phyloP scores from a whole-genome alignment of 2,329 filamentous ascomycete species.

The Colletotrichum liaoningense region DNA sequence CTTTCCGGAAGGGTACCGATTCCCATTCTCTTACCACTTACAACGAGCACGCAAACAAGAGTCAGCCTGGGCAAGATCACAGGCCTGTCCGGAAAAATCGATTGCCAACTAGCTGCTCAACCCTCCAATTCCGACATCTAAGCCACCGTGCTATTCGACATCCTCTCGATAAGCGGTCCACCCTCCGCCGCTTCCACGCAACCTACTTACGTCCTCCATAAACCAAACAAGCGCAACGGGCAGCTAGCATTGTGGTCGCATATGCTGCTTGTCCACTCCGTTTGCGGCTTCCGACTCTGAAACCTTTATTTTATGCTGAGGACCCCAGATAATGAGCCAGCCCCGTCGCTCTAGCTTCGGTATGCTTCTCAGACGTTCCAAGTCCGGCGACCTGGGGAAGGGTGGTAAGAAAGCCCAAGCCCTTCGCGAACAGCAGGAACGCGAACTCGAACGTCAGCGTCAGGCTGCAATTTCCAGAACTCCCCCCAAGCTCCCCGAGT shows the following conservation, averaged over 20 bases:
- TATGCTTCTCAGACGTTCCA: constrained; percentile 74
- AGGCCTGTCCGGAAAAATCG: background rate
- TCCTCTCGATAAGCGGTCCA: constrained; percentile 4
- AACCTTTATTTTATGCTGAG: constrained; percentile 32
- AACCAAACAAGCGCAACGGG: constrained; percentile 28
- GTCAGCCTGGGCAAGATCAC: background rate
- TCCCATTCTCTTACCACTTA: background rate
- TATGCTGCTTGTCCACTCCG: constrained; percentile 1
- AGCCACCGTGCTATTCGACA: background rate
- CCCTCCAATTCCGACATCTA: background rate
- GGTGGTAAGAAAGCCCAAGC: constrained; percentile 70
- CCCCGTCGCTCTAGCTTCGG: constrained; percentile 60
- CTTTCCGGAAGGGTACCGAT: constrained; percentile 14
- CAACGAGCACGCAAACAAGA: background rate
- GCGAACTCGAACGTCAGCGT: constrained; percentile 62
- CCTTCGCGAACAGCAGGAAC: constrained; percentile 53
- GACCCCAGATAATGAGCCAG: constrained; percentile 46
- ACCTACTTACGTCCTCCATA: background rate
- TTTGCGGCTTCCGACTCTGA: constrained; percentile 32
- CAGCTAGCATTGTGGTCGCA: constrained; percentile 20
- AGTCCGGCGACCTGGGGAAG: constrained; percentile 73
- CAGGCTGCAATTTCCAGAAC: constrained; percentile 58
- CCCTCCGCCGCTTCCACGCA: constrained; percentile 13
- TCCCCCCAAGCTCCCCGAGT: constrained; percentile 64
- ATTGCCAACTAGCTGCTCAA: background rate